A percentile compares a stretch with the other conserved stretches of the same genome.
Conservation (phyloP, 2,329 filamentous ascomycete genomes). For the Botrytis pseudocinerea region DNA sequence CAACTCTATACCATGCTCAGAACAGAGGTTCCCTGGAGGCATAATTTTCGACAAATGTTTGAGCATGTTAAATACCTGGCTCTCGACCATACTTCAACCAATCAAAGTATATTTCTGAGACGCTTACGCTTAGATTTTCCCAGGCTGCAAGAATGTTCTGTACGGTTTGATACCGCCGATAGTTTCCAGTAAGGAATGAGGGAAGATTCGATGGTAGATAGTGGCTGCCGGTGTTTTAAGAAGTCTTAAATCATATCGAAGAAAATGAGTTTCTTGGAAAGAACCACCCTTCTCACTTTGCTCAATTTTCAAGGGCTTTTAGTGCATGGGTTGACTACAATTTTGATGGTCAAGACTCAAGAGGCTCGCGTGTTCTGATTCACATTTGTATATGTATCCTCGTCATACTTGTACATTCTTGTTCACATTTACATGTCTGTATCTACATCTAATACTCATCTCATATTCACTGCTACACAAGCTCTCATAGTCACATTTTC, state of each 20-base stretch:
- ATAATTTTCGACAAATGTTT: neutral
- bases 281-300: neutral
- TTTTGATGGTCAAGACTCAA: no score
- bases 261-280: neutral
- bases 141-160: neutral
- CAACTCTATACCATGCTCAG: neutral
- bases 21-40: neutral
- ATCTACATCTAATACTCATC: neutral
- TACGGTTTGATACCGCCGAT: neutral
- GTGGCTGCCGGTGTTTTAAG: neutral
- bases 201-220: neutral
- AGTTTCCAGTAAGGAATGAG: neutral
- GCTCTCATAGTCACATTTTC: neutral
- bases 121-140: neutral
- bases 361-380: no score
- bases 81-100: neutral
- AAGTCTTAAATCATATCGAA: neutral
- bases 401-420: neutral
- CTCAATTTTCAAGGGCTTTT: neutral
- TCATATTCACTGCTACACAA: neutral
- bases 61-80: neutral
- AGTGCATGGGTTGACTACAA: neutral
- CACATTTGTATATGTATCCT: no score
- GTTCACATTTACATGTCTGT: neutral
- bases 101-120: neutral